Conservation (phyloP, 352 stramenopile genomes). For the Albugo laibachii region DNA sequence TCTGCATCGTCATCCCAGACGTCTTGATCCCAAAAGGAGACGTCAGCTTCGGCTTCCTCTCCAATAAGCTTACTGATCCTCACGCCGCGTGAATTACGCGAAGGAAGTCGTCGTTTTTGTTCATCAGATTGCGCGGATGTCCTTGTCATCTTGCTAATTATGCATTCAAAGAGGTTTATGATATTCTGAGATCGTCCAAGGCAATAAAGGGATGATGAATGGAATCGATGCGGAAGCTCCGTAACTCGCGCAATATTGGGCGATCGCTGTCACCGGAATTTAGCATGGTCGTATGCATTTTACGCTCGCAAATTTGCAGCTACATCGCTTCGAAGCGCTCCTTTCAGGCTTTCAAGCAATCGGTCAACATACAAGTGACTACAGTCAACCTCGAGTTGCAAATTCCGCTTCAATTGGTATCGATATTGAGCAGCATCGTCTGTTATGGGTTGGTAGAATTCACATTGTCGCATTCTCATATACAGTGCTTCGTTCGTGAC, state of each 20-base stretch:
- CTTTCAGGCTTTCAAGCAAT: constrained; percentile 27
- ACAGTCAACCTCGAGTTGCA: constrained; percentile 53
- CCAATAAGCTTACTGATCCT: constrained; percentile 73
- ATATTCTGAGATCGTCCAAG: too few relatives aligned
- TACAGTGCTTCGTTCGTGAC: constrained; percentile 11
- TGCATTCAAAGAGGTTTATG: too few relatives aligned
- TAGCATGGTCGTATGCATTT: constrained; percentile 74
- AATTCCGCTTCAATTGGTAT: constrained; percentile 68
- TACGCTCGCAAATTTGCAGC: constrained; percentile 74
- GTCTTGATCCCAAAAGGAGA: constrained; percentile 73
- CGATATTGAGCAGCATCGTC: constrained; percentile 67
- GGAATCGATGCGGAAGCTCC: too few relatives aligned
- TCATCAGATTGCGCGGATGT: background rate
- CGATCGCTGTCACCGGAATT: constrained; percentile 69
- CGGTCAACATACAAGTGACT: constrained; percentile 7
- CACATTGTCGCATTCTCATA: constrained; percentile 16
- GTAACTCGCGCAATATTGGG: constrained; percentile 61
- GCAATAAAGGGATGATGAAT: too few relatives aligned
- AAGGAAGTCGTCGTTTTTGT: constrained; percentile 16
- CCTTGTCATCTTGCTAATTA: too few relatives aligned
- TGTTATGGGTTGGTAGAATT: constrained; percentile 56
- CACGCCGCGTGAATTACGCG: constrained; percentile 37
- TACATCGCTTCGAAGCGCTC: constrained; percentile 47
- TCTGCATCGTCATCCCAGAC: constrained; percentile 71
- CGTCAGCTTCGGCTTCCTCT: constrained; percentile 72